A percentile compares a stretch with the other conserved stretches of the same genome.
Evolutionary conservation across 352 stramenopile genomes (phyloP).

Genomic region (Globisporangium viniferum): DNA sequence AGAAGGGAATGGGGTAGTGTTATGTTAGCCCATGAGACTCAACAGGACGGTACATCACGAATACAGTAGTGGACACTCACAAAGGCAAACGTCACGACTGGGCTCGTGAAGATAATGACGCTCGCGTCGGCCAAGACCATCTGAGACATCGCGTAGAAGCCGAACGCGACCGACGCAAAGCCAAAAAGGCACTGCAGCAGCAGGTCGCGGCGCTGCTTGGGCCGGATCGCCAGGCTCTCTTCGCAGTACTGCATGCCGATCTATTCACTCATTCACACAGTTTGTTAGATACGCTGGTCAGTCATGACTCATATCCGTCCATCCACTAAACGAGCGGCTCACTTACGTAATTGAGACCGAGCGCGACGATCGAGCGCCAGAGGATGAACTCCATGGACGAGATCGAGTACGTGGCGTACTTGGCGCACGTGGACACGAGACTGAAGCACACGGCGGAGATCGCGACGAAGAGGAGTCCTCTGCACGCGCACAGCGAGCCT

Average conservation of each 20-base stretch:
- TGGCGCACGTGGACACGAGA: conserved; percentile 77
- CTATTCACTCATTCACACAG: neutral
- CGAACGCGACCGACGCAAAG: conserved; percentile 71
- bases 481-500: conserved; percentile 1
- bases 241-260: neutral
- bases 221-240: conserved; percentile 37
- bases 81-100: conserved; percentile 70
- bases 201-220: conserved; percentile 44
- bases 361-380: conserved; percentile 62
- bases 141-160: conserved; percentile 74
- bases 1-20: neutral
- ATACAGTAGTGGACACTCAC: conserved; percentile 20
- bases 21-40: neutral
- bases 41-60: no score
- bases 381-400: conserved; percentile 80
- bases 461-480: conserved; percentile 36
- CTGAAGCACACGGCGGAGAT: conserved; percentile 78
- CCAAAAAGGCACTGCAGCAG: conserved; percentile 60
- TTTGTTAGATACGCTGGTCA: neutral
- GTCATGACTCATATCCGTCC: neutral
- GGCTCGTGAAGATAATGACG: conserved; percentile 71
- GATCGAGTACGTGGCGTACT: conserved; percentile 74
- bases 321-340: neutral
- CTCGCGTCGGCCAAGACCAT: conserved; percentile 77
- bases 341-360: conserved; percentile 63